These are phyloP conservation scores for Limnanthes douglasii DNA, from an alignment of 345 rosid species.

Conservation along the genomic window DNA sequence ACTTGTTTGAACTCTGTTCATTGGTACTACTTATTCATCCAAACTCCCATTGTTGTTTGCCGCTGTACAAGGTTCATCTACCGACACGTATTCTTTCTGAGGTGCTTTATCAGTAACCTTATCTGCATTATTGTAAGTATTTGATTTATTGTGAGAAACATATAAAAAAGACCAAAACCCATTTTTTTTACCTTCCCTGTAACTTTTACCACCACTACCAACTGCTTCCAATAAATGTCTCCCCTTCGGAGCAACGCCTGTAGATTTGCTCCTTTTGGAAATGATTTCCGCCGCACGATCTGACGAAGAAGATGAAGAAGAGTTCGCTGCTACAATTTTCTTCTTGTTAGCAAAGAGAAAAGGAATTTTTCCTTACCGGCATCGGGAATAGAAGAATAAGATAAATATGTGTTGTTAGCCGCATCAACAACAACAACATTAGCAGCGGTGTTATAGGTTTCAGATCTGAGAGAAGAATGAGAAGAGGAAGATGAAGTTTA, in stretches of 20 bases:
- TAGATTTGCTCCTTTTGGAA: conserved; percentile 79
- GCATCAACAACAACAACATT: too few species aligned
- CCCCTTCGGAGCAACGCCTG: conserved; percentile 14
- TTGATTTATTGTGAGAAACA: conserved; percentile 29
- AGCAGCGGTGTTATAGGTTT: conserved; percentile 11
- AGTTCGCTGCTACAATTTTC: conserved; percentile 31
- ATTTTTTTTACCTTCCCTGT: conserved; percentile 39
- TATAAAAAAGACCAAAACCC: conserved; percentile 87
- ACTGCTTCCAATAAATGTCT: conserved; percentile 22
- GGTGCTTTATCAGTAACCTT: too few species aligned
- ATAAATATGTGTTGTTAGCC: conserved; percentile 6
- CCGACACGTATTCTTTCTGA: too few species aligned
- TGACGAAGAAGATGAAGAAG: conserved; percentile 30
- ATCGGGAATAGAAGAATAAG: conserved; percentile 27
- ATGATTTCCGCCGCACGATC: conserved; percentile 25
- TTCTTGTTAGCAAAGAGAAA: conserved; percentile 64
- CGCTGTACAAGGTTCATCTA: neutral
- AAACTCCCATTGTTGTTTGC: neutral
- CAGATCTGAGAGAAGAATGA: conserved; percentile 87
- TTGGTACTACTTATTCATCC: conserved; percentile 2
- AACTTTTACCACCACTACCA: conserved; percentile 11
- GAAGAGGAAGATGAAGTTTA: conserved; percentile 38
- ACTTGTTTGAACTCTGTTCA: conserved; percentile 2
- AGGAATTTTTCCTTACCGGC: conserved; percentile 37
- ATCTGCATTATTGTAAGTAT: conserved; percentile 10